Evolutionary conservation across 148 eudicot species (phyloP), one percentile per base, ranked within the genome.

Genomic region (Vaccinium macrocarpon): DNA sequence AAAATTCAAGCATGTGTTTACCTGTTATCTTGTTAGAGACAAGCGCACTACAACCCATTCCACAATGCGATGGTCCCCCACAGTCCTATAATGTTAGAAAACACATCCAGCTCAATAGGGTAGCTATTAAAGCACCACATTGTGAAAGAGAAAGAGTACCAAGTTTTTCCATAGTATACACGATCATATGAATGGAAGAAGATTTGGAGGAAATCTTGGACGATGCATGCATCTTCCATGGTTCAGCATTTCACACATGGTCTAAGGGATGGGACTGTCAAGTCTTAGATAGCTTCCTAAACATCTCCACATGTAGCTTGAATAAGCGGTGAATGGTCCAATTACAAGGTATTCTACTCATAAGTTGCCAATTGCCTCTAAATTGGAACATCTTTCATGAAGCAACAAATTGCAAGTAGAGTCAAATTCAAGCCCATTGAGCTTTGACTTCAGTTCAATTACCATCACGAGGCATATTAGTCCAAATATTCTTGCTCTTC

Each of bases 11-110:
- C 83, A 49, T 52, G 14, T 80, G 14, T 80, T 84, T 86, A 96
- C 98, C 99, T 86, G 87, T 91, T 86, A 87, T 86, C 62, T 90
- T 89, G 89, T 90, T 86, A 27, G 96, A 88, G 74, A 92, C 92
- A 82, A 96, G 90, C 25, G 98, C 98, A 88, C 94, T 94, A 86
- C 99, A 96, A 68, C 94, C 95, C 93, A 92, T 90, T 78, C 98
- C 98, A 85, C 99, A 96, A 27, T 84, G 94, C 84, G 92, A 89
- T 77, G 93, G 84, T 71, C 98, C 98, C 81, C 99, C 95, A 87
- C 99, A 96, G 64, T 88, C 98, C 99, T 96, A 85, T 85, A 82
- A 82, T 62, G 84, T 55, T 32, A 85, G 62, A 88, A 32, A 80
- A 84, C 49, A 52, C 29, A 49, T 62, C n/a, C 25, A 83, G 35